Base-by-base conservation (phyloP, 306 rosid species). In the Rosa multiflora region DNA sequence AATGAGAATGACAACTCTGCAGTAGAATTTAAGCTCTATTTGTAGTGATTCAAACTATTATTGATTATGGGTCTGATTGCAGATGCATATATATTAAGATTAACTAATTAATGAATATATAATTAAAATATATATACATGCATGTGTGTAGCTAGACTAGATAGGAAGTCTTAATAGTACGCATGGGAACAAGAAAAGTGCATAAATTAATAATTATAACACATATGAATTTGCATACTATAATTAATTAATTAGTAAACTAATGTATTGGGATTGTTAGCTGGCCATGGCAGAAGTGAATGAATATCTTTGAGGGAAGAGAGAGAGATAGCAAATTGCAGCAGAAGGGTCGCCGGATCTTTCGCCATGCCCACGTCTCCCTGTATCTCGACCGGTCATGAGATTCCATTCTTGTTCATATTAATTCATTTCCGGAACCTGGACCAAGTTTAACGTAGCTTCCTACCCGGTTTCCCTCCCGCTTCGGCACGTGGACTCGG, bases 291-390 rank as follows among this genome's bases (percentile, higher is more conserved):
- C 37, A 81, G 26, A 61, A 42, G 67, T 47, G 66, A 55, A 56
- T 26, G 79, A 6, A 75, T 81, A 80, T 78, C 79, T 76, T 53
- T 8, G 42, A 53, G 29, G 63, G 46, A 32, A 52, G 73, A 66
- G 37, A 70, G 32, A 21, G 39, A 72, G 75, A 69, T 64, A 72
- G 26, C 17, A 17, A 9, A 29, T 26, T 42, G 70, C 64, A 83
- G 88, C 98, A 78, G 44, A 80, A 91, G 86, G 76, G 12, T 80
- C 97, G 98, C 79, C 98, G 94, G 81, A 88, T 81, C 84, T 79
- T 78, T 78, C 92, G 97, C 88, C 72, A 84, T 55, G 43, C 88
- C 89, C 97, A 94, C 92, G 97, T 52, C 67, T 49, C 23, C 10
- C 66, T 59, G 9, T 70, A 70, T 84, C 71, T 26, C 67, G 43